Percentiles rank a stretch among this genome's conserved stretches.
Evolutionary conservation across 768 basidiomycete genomes (phyloP).

Genomic region (Rhizopogon vulgaris): DNA sequence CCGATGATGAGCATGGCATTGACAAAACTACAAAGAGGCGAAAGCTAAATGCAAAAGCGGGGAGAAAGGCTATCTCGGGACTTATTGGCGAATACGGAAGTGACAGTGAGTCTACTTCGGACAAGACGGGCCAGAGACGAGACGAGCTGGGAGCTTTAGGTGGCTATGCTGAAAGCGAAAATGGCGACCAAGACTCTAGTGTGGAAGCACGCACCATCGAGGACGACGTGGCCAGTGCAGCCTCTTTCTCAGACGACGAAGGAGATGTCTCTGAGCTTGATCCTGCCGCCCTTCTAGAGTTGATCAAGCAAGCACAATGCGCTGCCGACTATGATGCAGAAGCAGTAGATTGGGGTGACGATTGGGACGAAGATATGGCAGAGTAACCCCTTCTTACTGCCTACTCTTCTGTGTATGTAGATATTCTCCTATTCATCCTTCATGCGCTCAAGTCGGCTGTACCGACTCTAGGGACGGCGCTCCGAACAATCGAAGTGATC

Average conservation of each 20-base stretch:
- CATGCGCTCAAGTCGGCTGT: neutral
- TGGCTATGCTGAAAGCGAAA: conserved; percentile 18
- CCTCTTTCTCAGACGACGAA: conserved; percentile 8
- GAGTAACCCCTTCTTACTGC: neutral
- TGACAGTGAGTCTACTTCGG: conserved; percentile 33
- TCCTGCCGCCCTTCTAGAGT: conserved; percentile 14
- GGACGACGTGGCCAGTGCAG: neutral
- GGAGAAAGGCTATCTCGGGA: conserved; percentile 50
- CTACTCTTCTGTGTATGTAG: neutral
- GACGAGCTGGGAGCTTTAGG: conserved; percentile 18
- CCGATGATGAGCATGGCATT: conserved; percentile 14
- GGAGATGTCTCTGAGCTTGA: conserved; percentile 11
- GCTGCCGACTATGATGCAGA: conserved; percentile 22
- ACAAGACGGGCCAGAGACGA: conserved; percentile 1
- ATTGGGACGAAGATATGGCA: conserved; percentile 16
- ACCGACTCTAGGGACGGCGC: neutral
- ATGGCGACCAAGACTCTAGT: conserved; percentile 2
- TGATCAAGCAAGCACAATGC: conserved; percentile 16
- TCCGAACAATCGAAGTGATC: neutral
- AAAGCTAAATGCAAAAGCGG: conserved; percentile 46
- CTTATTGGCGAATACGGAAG: conserved; percentile 60
- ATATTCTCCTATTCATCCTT: neutral
- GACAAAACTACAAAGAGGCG: conserved; percentile 46
- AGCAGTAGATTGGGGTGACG: conserved; percentile 25
- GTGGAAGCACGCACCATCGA: neutral